Conservation (phyloP, 2,329 filamentous ascomycete species). For the Dryadomyces quercus-mongolicae region DNA sequence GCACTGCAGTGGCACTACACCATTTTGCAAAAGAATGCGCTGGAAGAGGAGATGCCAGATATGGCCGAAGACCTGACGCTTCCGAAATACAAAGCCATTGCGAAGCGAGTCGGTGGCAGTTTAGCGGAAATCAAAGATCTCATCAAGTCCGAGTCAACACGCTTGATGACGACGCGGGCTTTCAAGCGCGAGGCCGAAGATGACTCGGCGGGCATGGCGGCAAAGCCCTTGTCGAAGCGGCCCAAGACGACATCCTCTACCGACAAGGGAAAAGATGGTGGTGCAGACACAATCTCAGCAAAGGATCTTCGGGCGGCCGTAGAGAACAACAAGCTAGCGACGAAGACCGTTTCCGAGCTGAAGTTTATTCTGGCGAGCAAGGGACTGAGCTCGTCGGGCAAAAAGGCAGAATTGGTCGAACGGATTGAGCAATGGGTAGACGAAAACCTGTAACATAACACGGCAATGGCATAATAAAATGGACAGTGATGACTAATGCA, state of each 20-base stretch:
- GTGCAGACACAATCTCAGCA: constrained; percentile 18
- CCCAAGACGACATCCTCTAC: constrained; percentile 31
- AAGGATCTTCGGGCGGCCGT: constrained; percentile 34
- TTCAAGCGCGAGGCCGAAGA: constrained; percentile 41
- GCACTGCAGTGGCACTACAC: constrained; percentile 94
- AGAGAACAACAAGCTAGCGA: constrained; percentile 33
- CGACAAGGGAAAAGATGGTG: constrained; percentile 11
- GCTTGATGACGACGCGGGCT: constrained; percentile 24
- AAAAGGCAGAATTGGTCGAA: constrained; percentile 43
- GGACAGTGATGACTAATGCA: background rate
- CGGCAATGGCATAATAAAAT: no score
- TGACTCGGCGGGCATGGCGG: constrained; percentile 23
- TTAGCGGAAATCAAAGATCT: constrained; percentile 64
- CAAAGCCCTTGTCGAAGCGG: constrained; percentile 33
- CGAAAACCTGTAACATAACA: constrained; percentile 24
- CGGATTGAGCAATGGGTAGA: constrained; percentile 45
- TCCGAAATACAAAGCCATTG: constrained; percentile 76
- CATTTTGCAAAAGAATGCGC: constrained; percentile 79
- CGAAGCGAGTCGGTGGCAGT: constrained; percentile 73
- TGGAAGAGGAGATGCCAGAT: constrained; percentile 82
- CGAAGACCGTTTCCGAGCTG: constrained; percentile 42
- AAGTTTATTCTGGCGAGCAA: constrained; percentile 35
- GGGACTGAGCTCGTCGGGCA: constrained; percentile 35
- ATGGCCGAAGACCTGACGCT: constrained; percentile 63
- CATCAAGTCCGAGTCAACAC: constrained; percentile 44